Conservation (phyloP, 2,329 filamentous ascomycete species). For the Epichloe sp. region DNA sequence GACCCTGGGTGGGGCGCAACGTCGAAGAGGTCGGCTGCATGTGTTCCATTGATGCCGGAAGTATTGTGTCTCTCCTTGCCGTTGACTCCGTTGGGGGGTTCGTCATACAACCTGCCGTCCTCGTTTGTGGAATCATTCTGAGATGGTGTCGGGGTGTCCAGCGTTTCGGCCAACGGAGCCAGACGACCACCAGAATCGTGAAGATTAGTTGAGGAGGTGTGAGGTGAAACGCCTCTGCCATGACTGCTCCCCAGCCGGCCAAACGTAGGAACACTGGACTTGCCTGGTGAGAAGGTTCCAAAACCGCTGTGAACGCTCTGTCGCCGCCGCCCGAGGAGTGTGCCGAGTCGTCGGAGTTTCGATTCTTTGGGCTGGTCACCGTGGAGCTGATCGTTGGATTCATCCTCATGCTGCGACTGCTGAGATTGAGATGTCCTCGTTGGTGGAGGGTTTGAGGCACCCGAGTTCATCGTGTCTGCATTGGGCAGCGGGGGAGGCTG, state of each 20-base stretch:
- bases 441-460: constrained; percentile 3
- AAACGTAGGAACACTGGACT: constrained; percentile 38
- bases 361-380: constrained; percentile 26
- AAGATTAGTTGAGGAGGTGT: constrained; percentile 46
- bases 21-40: constrained; percentile 34
- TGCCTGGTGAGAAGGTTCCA: constrained; percentile 41
- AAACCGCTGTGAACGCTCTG: constrained; percentile 55
- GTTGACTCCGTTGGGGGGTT: constrained; percentile 31
- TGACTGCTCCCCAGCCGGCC: constrained; percentile 54
- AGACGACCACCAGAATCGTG: constrained; percentile 39
- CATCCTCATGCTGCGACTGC: constrained; percentile 3
- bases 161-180: constrained; percentile 44
- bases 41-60: constrained; percentile 34
- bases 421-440: constrained; percentile 2
- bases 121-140: constrained; percentile 14
- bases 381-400: constrained; percentile 4
- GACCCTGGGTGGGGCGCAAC: constrained; percentile 38
- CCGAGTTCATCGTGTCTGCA: neutral
- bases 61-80: constrained; percentile 16
- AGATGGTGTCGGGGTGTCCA: constrained; percentile 24
- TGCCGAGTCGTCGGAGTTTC: constrained; percentile 51
- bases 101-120: constrained; percentile 24
- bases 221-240: constrained; percentile 40
- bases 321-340: constrained; percentile 49
- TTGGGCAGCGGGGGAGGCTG: constrained; percentile 1